Evolutionary conservation across 2,329 filamentous ascomycete species (phyloP), one percentile per base, ranked within the genome.

Genomic region (Cladosporium austrohemisphaericum): DNA sequence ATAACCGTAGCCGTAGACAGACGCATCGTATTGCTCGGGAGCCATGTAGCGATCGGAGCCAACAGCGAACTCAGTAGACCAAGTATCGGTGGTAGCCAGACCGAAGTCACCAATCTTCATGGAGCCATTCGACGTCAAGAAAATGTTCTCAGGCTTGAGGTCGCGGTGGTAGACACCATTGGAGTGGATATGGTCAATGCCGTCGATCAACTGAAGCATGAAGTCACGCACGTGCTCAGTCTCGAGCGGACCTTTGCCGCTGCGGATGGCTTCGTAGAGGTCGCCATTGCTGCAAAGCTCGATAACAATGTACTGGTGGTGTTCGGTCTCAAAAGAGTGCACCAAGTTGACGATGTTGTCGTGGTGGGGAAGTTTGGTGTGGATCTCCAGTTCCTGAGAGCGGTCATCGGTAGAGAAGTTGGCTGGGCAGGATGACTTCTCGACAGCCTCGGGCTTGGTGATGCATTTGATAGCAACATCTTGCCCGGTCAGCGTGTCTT

Each of bases 91-190:
- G 9, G 92, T 96, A 44, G 91, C 91, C 55, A 98, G 77, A 48
- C 93, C 93, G 67, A 97, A 95, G 70, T 98, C 93, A 63, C 93
- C 93, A 28, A 98, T 83, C 74, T 98, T 98, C 86, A 97, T 87
- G 31, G 85, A 79, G 47, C 92, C 92, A 58, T 85, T 81, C 53
- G 91, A 81, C 52, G 84, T 87, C 56, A 98, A 78, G 69, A 98
- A 97, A 69, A 98, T 95, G 76, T 98, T 98, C 78, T 98, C 93
- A 0, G 93, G 93, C 75, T 98, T 98, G 80, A 98, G 96, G 70
- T 98, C 93, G 54, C 93, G 88, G 67, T 98, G 93, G 68, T 90
- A 96, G 65, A 97, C 81, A 57, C 89, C 91, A 68, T 91, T 91
- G 55, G 80, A 79, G 69, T 98, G 93, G 71, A 95, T 89, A 70